Evolutionary conservation across 768 basidiomycete species (phyloP).

Genomic region (Trametes maxima): DNA sequence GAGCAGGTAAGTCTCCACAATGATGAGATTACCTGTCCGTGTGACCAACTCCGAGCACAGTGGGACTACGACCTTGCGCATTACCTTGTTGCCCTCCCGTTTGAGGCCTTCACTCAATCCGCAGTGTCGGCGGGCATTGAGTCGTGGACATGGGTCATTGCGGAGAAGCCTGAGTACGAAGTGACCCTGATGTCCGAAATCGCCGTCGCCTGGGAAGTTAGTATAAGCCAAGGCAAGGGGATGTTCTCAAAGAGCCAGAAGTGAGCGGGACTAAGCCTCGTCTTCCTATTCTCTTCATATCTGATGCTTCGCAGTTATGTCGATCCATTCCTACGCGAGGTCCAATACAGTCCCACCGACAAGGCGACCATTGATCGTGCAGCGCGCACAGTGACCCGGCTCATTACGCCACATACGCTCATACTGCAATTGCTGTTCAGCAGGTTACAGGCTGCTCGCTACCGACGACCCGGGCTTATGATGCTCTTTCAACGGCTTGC

Average conservation of each 20-base stretch:
- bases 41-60: conserved; percentile 41
- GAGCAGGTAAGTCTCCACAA: conserved; percentile 50
- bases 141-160: conserved; percentile 95
- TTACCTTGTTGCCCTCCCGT: conserved; percentile 85
- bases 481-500: conserved; percentile 84
- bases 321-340: conserved; percentile 85
- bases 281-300: neutral
- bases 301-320: conserved; percentile 57
- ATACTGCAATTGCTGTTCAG: conserved; percentile 89
- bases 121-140: conserved; percentile 88
- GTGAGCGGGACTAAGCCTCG: conserved; percentile 50
- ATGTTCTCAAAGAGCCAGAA: conserved; percentile 82
- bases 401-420: conserved; percentile 82
- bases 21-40: no score
- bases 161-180: conserved; percentile 81
- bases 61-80: conserved; percentile 85
- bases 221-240: conserved; percentile 76
- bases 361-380: conserved; percentile 80
- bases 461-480: conserved; percentile 83
- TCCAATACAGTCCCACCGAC: conserved; percentile 90
- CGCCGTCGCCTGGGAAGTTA: conserved; percentile 82
- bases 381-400: conserved; percentile 64
- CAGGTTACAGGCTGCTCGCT: conserved; percentile 91
- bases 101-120: conserved; percentile 85
- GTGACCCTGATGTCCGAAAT: conserved; percentile 85